Evolutionary conservation across 768 basidiomycete species (phyloP), one percentile per base, ranked within the genome.

Genomic region (Leccinum truebloodii): DNA sequence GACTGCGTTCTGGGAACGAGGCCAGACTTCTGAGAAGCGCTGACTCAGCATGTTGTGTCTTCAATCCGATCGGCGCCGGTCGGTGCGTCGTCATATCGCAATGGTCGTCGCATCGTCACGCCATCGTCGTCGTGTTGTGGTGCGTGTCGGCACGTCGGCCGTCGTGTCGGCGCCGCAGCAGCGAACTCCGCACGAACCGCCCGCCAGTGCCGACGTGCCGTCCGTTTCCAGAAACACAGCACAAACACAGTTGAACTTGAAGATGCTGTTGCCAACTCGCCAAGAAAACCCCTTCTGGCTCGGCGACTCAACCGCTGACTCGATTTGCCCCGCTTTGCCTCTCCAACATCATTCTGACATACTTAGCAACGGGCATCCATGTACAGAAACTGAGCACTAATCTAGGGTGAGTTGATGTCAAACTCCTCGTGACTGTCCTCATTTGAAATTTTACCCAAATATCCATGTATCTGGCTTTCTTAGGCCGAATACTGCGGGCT

Each of bases 281-380:
- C 10, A 32, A 32, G 32, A 12, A 32, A 32, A 37, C 48, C 70
- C 58, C 51, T 69, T 69, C 65, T 71, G 65, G 69, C 61, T 59
- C 69, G 64, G 69, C 28, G 58, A 67, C 60, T 60, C 68, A 63
- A 71, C 68, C 69, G 59, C 51, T 64, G 63, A 69, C 71, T 62
- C 61, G 52, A 67, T 67, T 64, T 63, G 61, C 51, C 34, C 60
- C 52, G 46, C 49, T 59, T 59, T 51, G 9, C 57, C 54, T 55
- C 56, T 53, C 26, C 50, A 32, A 55, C 61, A 64, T 61, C 63
- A 61, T 46, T 63, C 56, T 52, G 59, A 59, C 69, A 53, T 73
- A 22, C 22, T 22, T 22, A n/a, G 64, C 67, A 72, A 71, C 69
- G 28, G 59, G 14, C 18, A 51, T 51, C 60, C 61, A 56, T 28